Evolutionary conservation across 805 yeast species (phyloP), one percentile per base, ranked within the genome.

Genomic region (Teunomyces cretensis): DNA sequence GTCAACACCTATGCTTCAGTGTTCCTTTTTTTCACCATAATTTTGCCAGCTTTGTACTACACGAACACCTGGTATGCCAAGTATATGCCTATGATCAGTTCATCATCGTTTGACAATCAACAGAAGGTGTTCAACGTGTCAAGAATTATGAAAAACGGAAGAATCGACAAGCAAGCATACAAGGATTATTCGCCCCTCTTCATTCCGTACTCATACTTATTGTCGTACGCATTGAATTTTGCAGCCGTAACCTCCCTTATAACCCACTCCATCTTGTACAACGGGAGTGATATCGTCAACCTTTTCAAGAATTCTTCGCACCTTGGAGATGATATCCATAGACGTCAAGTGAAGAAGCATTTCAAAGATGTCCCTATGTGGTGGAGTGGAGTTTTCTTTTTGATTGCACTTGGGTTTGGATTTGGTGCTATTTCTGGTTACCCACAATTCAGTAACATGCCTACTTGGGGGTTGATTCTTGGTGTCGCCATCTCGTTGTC

Each of bases 381-480:
- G 60, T 57, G 61, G 61, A 54, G 51, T 19, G 52, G 22, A 11
- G 36, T 53, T 1, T 54, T 64, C 8, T 64, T 68, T 48, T 51
- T 68, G 11, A 45, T 53, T 4, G 51, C 60, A 27, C 49, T 54
- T n/a, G 56, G 46, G 9, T 41, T 49, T 7, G 49, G 51, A 1
- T 48, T 52, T 13, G 56, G 51, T 26, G 51, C 56, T 5, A 46
- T 52, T 14, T 45, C 44, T 17, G 50, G 57, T 13, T 47, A 42
- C 15, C 53, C 46, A 33, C 52, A 53, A 8, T 47, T 30, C 16
- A 49, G 55, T 22, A 51, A 54, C 17, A 49, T 49, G 44, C 58
- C 58, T 2, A 48, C 54, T 45, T 54, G 55, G 51, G 56, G 56
- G 0, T 39, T 54, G 9, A 30, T 54, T 11, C 33, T 54, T 32